Percentiles rank a stretch among this genome's conserved stretches.
These are phyloP conservation scores for Herpetomonas muscarum DNA, from an alignment of 208 protist genomes.

Conservation along the genomic window DNA sequence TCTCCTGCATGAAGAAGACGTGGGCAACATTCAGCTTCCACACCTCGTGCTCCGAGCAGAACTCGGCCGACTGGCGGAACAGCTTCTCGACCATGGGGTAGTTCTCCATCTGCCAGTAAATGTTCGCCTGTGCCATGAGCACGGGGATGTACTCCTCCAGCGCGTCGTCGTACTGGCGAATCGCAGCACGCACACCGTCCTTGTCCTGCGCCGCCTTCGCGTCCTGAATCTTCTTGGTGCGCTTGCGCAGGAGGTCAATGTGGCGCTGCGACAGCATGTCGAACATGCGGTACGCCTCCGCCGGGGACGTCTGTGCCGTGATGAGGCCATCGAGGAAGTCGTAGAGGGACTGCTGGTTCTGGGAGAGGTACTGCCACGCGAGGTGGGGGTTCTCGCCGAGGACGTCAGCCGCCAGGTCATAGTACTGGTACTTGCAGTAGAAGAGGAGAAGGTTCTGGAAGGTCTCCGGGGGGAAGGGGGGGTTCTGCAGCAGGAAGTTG, in stretches of 20 bases:
- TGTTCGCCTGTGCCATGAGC: constrained; percentile 96
- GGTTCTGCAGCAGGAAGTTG: constrained; percentile 94
- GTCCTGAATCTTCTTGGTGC: constrained; percentile 95
- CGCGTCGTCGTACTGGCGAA: constrained; percentile 91
- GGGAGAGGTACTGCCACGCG: constrained; percentile 92
- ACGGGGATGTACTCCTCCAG: constrained; percentile 96
- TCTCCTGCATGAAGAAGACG: constrained; percentile 97
- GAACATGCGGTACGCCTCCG: constrained; percentile 96
- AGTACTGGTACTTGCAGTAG: constrained; percentile 97
- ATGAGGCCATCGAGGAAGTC: constrained; percentile 96
- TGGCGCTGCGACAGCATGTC: constrained; percentile 94
- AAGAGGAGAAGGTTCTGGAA: constrained; percentile 97
- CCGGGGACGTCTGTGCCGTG: constrained; percentile 92
- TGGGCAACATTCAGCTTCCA: constrained; percentile 98
- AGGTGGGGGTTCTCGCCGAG: constrained; percentile 94
- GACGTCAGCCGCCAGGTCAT: constrained; percentile 95
- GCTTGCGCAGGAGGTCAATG: constrained; percentile 92
- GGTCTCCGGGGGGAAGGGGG: constrained; percentile 96
- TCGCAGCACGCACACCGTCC: constrained; percentile 68
- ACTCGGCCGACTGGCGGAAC: constrained; percentile 94
- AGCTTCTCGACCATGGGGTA: constrained; percentile 94
- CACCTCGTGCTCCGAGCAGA: constrained; percentile 95
- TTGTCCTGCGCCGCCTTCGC: constrained; percentile 87
- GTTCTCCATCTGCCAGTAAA: constrained; percentile 98
- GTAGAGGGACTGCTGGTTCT: constrained; percentile 91